phyloP scores from a whole-genome alignment of 2,329 filamentous ascomycete species.

The Plectosphaerella sp. region DNA sequence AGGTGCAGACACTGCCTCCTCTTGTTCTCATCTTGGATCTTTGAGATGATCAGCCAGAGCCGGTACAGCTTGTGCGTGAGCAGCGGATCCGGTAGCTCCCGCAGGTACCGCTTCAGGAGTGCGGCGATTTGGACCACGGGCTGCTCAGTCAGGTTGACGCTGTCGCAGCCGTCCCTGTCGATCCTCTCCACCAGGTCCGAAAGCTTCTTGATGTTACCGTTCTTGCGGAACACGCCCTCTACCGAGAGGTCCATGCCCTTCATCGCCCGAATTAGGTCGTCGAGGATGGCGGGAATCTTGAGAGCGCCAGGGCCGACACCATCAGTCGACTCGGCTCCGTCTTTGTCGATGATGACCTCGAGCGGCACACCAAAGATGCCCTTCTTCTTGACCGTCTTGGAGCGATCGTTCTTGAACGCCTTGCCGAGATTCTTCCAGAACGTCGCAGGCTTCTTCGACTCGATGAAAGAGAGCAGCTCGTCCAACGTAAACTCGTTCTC shows the following conservation, averaged over 20 bases:
- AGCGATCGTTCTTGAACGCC: slow-evolving; percentile 84
- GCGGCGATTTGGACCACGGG: slow-evolving; percentile 92
- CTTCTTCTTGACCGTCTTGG: slow-evolving; percentile 79
- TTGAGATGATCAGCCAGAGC: slow-evolving; percentile 85
- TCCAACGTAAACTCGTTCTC: slow-evolving; percentile 91
- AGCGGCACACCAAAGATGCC: slow-evolving; percentile 88
- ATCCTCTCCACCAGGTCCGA: slow-evolving; percentile 83
- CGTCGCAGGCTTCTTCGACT: slow-evolving; percentile 80
- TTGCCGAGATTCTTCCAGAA: slow-evolving; percentile 99
- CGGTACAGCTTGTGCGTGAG: slow-evolving; percentile 93
- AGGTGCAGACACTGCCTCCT: slow-evolving; percentile 83
- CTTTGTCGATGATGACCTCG: slow-evolving; percentile 84
- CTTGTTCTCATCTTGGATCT: slow-evolving; percentile 76
- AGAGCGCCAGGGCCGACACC: slow-evolving; percentile 89
- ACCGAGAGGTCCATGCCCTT: slow-evolving; percentile 98
- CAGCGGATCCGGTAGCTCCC: slow-evolving; percentile 89
- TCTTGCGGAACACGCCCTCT: slow-evolving; percentile 98
- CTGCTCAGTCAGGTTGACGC: slow-evolving; percentile 81
- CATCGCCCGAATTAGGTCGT: slow-evolving; percentile 91
- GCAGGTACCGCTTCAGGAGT: slow-evolving; percentile 88
- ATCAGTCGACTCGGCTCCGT: slow-evolving; percentile 96
- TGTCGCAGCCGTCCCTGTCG: slow-evolving; percentile 79
- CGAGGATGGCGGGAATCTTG: slow-evolving; percentile 88
- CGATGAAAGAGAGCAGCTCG: slow-evolving; percentile 86
- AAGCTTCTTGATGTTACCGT: slow-evolving; percentile 93